Evolutionary conservation across 345 rosid species (phyloP).

Genomic region (Nephelium lappaceum): DNA sequence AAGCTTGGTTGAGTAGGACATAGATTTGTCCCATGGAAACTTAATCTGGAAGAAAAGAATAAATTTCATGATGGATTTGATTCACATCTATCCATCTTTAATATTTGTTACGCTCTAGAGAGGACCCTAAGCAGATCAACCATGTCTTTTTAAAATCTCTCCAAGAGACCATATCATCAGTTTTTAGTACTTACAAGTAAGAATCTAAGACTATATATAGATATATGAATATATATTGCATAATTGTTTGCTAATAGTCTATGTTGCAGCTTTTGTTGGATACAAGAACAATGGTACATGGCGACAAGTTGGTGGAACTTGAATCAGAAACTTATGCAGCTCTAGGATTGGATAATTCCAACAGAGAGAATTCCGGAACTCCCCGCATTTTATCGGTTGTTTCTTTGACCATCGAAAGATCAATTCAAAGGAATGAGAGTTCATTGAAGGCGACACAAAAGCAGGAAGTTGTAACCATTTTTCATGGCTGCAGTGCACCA

Average conservation of each 20-base stretch:
- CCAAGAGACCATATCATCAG: neutral
- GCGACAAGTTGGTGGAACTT: neutral
- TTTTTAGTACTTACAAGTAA: neutral
- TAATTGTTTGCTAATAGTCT: neutral
- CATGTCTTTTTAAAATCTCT: neutral
- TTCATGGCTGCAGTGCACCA: constrained; percentile 45
- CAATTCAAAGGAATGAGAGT: constrained; percentile 32
- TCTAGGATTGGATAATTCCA: constrained; percentile 30
- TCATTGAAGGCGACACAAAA: neutral
- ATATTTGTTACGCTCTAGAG: neutral
- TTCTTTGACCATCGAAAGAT: constrained; percentile 40
- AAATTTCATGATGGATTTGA: neutral
- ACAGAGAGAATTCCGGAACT: constrained; percentile 7
- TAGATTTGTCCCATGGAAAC: constrained; percentile 1
- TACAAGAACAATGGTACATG: neutral
- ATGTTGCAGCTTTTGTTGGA: neutral
- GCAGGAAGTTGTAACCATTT: constrained; percentile 42
- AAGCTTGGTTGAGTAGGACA: neutral
- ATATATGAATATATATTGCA: neutral
- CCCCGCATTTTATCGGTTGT: constrained; percentile 32
- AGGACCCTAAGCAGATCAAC: neutral
- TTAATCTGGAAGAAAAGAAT: constrained; percentile 25
- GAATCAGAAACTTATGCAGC: constrained; percentile 28
- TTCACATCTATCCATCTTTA: neutral
- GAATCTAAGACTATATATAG: neutral